phyloP scores from a whole-genome alignment of 1,284 basidiomycete species.

The Heliocybe sulcata region DNA sequence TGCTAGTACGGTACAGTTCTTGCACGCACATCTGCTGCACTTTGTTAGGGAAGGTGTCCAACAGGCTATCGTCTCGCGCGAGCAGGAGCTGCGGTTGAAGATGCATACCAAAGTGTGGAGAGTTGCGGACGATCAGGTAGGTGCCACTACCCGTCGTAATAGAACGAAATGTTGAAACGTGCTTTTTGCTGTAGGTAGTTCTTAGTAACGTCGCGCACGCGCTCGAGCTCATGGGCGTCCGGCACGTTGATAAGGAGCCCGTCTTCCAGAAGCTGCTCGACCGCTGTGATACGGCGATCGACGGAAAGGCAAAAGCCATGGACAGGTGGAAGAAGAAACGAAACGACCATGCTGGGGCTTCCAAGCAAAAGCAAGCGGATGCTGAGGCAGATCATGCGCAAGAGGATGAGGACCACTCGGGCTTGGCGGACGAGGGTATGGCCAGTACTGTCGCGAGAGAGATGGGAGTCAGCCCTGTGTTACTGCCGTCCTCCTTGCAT shows the following conservation, averaged over 20 bases:
- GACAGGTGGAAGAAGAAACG: neutral
- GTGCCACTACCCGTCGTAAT: constrained; percentile 4
- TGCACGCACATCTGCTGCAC: constrained; percentile 36
- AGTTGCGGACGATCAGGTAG: constrained; percentile 19
- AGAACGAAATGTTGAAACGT: neutral
- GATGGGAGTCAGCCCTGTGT: neutral
- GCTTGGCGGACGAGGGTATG: neutral
- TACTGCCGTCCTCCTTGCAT: constrained; percentile 10
- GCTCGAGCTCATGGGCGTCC: neutral
- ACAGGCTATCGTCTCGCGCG: constrained; percentile 41
- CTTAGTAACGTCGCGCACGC: neutral
- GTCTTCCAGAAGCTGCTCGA: neutral
- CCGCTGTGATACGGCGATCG: neutral
- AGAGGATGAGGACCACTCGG: neutral
- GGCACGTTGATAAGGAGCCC: neutral
- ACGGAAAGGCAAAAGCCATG: neutral
- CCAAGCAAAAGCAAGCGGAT: neutral
- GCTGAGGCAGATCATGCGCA: neutral
- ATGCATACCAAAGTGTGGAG: constrained; percentile 52
- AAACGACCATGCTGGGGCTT: neutral
- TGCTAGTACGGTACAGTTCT: constrained; percentile 19
- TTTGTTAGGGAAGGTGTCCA: constrained; percentile 46
- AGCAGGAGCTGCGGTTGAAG: constrained; percentile 50
- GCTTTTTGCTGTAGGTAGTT: neutral
- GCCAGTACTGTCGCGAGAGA: neutral